Percentiles rank a stretch among this genome's conserved stretches.
These are phyloP conservation scores for Sphagnum magellanicum DNA, from an alignment of 228 moss, liverwort and hornwort species.

Conservation along the genomic window DNA sequence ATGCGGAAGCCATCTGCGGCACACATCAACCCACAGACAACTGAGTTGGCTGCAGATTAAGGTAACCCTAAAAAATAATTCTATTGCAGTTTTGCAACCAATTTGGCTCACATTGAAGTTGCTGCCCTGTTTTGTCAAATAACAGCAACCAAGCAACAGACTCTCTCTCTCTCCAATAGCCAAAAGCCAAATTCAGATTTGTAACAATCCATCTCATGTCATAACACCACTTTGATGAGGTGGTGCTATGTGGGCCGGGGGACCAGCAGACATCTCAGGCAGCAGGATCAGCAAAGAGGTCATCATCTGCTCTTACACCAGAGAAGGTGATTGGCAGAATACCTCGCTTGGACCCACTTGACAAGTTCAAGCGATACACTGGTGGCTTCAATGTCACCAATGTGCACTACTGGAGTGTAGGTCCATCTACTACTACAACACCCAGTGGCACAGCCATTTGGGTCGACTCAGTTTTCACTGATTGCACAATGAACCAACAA, in stretches of 20 bases:
- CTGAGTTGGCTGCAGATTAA: background rate
- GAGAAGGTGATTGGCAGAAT: conserved; percentile 20
- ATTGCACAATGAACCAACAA: too few species aligned
- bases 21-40: background rate
- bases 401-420: conserved; percentile 70
- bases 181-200: background rate
- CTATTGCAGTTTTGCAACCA: background rate
- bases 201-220: background rate
- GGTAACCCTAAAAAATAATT: background rate
- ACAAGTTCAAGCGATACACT: conserved; percentile 31
- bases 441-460: background rate
- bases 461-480: too few species aligned
- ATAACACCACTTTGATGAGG: background rate
- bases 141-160: too few species aligned
- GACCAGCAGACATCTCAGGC: background rate
- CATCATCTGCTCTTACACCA: conserved; percentile 1
- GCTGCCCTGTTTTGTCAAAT: background rate
- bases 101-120: background rate
- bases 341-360: conserved; percentile 49
- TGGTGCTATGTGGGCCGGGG: conserved; percentile 1
- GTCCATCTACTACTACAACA: background rate
- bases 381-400: conserved; percentile 68
- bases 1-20: background rate
- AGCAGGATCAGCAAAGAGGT: background rate
- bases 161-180: background rate